phyloP scores from a whole-genome alignment of 2,329 filamentous ascomycete genomes.

The Fusarium hostae region DNA sequence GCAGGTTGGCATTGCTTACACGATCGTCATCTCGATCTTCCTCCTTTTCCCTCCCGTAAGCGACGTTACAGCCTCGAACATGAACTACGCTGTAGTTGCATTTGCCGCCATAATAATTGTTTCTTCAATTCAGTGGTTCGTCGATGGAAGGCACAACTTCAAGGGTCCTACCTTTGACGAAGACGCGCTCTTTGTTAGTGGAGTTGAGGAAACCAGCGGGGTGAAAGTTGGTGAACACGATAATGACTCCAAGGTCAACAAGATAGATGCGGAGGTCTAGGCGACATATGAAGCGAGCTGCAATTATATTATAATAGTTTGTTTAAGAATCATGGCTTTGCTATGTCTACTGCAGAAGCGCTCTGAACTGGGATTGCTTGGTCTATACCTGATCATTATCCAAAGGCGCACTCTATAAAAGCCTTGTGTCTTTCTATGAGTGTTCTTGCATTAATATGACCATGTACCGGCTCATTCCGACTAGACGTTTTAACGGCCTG shows the following conservation, averaged over 20 bases:
- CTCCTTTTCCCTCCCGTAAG: background rate
- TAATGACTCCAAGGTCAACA: background rate
- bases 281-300: fast-evolving
- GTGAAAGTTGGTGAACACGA: fast-evolving
- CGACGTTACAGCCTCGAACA: background rate
- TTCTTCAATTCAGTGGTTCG: background rate
- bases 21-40: background rate
- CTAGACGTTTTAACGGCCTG: background rate
- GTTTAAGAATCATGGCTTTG: background rate
- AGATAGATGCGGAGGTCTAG: background rate
- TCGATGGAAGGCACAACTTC: background rate
- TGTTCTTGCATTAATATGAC: no score
- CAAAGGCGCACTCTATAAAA: no score
- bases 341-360: no score
- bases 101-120: background rate
- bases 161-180: background rate
- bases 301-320: fast-evolving
- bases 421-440: no score
- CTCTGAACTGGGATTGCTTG: no score
- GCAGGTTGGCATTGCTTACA: background rate
- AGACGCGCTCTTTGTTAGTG: background rate
- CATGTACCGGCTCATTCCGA: no score
- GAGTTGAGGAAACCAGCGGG: background rate
- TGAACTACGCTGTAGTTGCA: background rate
- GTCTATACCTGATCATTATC: no score